Evolutionary conservation across 139 green algal genomes (phyloP).

Genomic region (Pleodorina starrii): DNA sequence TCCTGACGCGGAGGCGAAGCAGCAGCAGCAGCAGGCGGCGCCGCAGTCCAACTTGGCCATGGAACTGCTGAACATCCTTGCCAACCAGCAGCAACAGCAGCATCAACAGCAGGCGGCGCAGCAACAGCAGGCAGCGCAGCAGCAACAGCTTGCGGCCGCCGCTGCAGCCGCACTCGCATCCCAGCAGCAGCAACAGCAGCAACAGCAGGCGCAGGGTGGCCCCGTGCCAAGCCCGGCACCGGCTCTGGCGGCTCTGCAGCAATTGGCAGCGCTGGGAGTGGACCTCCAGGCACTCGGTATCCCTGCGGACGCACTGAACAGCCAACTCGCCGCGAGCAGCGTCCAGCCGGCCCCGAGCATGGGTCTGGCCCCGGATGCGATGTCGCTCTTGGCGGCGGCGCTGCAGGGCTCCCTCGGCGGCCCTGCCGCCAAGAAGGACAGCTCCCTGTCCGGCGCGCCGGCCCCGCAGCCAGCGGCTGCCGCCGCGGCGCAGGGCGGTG

Average conservation of each 20-base stretch:
- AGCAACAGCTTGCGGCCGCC: constrained; percentile 3
- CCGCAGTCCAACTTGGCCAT: not conserved
- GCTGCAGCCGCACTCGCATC: not conserved
- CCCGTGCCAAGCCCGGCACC: not conserved
- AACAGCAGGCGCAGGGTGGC: not conserved
- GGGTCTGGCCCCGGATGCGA: not conserved
- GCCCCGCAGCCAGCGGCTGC: not conserved
- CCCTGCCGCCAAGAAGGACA: not conserved
- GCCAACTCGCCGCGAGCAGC: not conserved
- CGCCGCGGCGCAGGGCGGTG: not conserved
- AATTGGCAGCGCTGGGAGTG: constrained; percentile 2
- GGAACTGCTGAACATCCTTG: constrained; percentile 30
- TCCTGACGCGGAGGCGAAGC: constrained; percentile 7
- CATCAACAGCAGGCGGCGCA: constrained; percentile 44
- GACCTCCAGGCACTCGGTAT: not conserved
- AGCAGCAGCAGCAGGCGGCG: constrained; percentile 1
- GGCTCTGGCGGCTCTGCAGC: not conserved
- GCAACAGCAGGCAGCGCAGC: constrained; percentile 22
- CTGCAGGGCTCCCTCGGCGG: not conserved
- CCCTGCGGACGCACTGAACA: not conserved
- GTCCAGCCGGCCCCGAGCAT: not conserved
- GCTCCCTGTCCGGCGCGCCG: not conserved
- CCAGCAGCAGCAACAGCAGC: not conserved
- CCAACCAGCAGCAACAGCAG: constrained; percentile 38
- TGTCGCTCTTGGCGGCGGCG: constrained; percentile 19